phyloP scores from a whole-genome alignment of 179 eudicot species.

The Vitellaria paradoxa region DNA sequence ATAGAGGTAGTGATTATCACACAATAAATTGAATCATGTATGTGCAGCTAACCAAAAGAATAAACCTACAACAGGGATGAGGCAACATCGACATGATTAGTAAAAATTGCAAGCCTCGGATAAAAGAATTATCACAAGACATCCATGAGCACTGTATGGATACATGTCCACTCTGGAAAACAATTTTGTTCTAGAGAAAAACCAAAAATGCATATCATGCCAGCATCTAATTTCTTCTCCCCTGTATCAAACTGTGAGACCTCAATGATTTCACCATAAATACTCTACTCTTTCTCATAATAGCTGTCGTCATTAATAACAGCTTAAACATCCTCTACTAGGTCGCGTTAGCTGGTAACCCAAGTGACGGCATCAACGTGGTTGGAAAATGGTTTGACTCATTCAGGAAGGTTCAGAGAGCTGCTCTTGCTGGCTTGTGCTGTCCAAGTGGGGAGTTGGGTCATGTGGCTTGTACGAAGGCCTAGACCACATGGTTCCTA shows the following conservation, averaged over 20 bases:
- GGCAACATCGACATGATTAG: background rate
- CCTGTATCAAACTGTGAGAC: background rate
- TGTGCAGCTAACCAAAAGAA: background rate
- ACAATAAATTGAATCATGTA: too few relatives aligned
- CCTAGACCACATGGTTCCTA: too few relatives aligned
- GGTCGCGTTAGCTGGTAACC: too few relatives aligned
- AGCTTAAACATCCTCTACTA: background rate
- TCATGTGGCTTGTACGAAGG: too few relatives aligned
- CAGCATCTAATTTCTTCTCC: background rate
- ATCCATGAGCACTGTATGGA: background rate
- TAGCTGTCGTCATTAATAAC: background rate
- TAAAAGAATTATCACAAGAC: background rate
- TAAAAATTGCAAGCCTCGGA: background rate
- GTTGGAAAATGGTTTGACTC: too few relatives aligned
- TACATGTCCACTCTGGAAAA: background rate
- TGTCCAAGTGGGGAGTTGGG: too few relatives aligned
- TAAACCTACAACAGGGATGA: background rate
- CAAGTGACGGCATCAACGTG: too few relatives aligned
- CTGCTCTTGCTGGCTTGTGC: too few relatives aligned
- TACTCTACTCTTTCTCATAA: background rate
- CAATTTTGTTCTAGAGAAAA: background rate
- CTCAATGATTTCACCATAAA: background rate
- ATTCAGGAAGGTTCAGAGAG: too few relatives aligned
- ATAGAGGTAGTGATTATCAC: too few relatives aligned
- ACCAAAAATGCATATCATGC: background rate